Evolutionary conservation across 1,284 basidiomycete species (phyloP).

Genomic region (Phenoliferia sp.): DNA sequence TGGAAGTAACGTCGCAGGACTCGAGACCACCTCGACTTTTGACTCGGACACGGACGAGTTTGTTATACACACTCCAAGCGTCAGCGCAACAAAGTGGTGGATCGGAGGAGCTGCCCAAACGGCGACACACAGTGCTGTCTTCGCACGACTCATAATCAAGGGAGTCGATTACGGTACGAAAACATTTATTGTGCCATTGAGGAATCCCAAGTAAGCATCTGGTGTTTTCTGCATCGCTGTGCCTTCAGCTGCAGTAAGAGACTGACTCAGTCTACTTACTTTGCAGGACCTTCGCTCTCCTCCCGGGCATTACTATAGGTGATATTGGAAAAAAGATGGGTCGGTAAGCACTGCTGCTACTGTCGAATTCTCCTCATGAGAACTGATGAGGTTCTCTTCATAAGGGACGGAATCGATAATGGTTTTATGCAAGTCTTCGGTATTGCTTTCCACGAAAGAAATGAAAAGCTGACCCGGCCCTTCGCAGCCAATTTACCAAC

Average conservation of each 20-base stretch:
- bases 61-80: conserved; percentile 52
- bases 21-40: conserved; percentile 56
- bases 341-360: too few relatives aligned
- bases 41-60: conserved; percentile 53
- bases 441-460: too few relatives aligned
- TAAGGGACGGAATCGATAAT: conserved; percentile 54
- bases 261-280: not conserved
- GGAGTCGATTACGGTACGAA: conserved; percentile 54
- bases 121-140: conserved; percentile 55
- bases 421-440: conserved; percentile 43
- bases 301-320: conserved; percentile 54
- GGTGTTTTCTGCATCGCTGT: not conserved
- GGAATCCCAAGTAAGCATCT: conserved; percentile 48
- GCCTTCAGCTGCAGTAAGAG: not conserved
- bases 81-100: conserved; percentile 54
- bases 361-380: too few relatives aligned
- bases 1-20: conserved; percentile 51
- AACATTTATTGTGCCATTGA: conserved; percentile 54
- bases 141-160: conserved; percentile 53
- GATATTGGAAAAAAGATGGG: conserved; percentile 60
- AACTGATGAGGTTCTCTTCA: too few relatives aligned
- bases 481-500: conserved; percentile 49
- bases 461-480: not conserved
- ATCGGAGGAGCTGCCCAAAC: conserved; percentile 55
- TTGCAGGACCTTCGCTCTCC: conserved; percentile 44